These are phyloP conservation scores for Draba incana DNA, from an alignment of 345 rosid species.

Conservation along the genomic window DNA sequence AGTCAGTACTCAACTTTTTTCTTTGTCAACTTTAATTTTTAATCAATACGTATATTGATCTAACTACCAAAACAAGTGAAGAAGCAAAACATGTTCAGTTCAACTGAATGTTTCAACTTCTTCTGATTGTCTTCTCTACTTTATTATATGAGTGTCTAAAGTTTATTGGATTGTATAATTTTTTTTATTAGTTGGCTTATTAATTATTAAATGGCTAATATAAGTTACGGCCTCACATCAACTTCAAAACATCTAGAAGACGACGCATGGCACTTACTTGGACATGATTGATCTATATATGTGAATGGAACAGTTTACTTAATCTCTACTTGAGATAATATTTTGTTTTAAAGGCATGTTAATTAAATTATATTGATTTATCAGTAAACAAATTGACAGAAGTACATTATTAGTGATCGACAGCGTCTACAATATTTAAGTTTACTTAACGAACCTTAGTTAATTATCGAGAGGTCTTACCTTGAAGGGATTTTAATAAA, in stretches of 20 bases:
- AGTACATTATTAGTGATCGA: slow-evolving; percentile 25
- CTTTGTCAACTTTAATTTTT: background rate
- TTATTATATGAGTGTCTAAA: slow-evolving; percentile 35
- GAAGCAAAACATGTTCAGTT: slow-evolving; percentile 47
- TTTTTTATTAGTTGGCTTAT: slow-evolving; percentile 23
- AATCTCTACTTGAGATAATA: slow-evolving; percentile 31
- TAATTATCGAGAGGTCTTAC: background rate
- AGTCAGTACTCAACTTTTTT: background rate
- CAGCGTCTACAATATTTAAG: background rate
- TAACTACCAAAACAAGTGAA: slow-evolving; percentile 34
- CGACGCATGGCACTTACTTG: slow-evolving; percentile 37
- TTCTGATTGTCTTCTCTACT: slow-evolving; percentile 43
- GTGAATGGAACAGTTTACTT: slow-evolving; percentile 43
- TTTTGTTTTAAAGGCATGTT: slow-evolving; percentile 18
- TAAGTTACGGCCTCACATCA: slow-evolving; percentile 37
- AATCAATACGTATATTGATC: slow-evolving; percentile 1
- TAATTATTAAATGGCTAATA: slow-evolving; percentile 2
- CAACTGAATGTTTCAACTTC: slow-evolving; percentile 39
- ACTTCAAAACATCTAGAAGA: slow-evolving; percentile 23
- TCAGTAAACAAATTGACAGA: background rate
- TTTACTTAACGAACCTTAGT: slow-evolving; percentile 5
- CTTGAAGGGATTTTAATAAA: background rate
- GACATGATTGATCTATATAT: slow-evolving; percentile 28
- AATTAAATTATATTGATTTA: background rate
- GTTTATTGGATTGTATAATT: slow-evolving; percentile 23